Evolutionary conservation across 345 rosid species (phyloP).

Genomic region (Barbarea vulgaris): DNA sequence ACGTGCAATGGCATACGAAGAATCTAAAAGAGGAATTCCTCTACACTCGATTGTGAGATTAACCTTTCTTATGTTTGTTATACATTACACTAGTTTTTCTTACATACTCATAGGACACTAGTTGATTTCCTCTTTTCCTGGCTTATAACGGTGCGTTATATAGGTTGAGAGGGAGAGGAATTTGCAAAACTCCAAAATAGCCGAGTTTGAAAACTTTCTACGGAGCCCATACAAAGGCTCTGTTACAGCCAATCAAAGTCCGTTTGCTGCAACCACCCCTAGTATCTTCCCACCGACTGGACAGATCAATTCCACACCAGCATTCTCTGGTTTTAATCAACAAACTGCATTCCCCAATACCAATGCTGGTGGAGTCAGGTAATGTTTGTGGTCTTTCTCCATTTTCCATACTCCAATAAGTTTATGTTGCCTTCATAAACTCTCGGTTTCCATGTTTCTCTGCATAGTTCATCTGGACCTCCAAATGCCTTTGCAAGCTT

Average conservation of each 20-base stretch:
- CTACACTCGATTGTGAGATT: conserved; percentile 82
- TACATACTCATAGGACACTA: neutral
- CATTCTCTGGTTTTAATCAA: conserved; percentile 56
- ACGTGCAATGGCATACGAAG: conserved; percentile 79
- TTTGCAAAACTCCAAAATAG: conserved; percentile 59
- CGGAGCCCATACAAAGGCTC: conserved; percentile 57
- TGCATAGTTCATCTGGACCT: conserved; percentile 49
- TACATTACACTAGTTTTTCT: neutral
- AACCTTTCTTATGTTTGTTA: neutral
- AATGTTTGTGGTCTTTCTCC: conserved; percentile 19
- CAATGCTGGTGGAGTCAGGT: conserved; percentile 45
- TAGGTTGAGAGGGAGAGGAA: conserved; percentile 85
- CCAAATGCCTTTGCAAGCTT: conserved; percentile 47
- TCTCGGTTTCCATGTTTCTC: conserved; percentile 13
- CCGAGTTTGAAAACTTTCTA: conserved; percentile 66
- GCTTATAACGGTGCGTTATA: conserved; percentile 17
- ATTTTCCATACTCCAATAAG: conserved; percentile 3
- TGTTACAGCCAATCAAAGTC: conserved; percentile 38
- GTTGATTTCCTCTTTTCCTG: conserved; percentile 13
- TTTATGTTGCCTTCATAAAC: neutral
- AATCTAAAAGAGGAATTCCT: conserved; percentile 66
- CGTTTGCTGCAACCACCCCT: conserved; percentile 41
- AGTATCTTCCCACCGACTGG: conserved; percentile 40
- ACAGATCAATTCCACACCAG: conserved; percentile 51
- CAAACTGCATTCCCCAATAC: conserved; percentile 47